These are phyloP conservation scores for Pistacia vera DNA, from an alignment of 345 rosid genomes.

Conservation along the genomic window DNA sequence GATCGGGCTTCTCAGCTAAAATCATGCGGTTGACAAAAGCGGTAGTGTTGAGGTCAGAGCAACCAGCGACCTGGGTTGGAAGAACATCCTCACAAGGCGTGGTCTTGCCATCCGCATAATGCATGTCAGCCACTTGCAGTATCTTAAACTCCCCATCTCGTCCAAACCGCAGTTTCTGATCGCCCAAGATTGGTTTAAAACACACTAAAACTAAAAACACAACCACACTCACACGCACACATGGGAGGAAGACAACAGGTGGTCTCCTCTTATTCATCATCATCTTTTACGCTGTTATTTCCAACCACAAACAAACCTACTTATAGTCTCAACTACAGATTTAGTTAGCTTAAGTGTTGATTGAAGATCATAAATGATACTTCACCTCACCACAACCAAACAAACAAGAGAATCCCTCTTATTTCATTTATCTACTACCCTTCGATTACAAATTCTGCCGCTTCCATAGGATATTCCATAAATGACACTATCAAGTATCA, in stretches of 20 bases:
- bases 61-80: conserved; percentile 44
- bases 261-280: neutral
- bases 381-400: no score
- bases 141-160: conserved; percentile 70
- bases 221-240: neutral
- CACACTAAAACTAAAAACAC: conserved; percentile 23
- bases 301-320: neutral
- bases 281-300: neutral
- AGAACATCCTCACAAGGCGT: conserved; percentile 59
- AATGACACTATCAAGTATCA: no score
- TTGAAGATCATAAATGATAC: no score
- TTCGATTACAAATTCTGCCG: no score
- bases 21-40: conserved; percentile 74
- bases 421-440: no score
- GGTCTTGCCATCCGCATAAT: conserved; percentile 68
- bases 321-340: no score
- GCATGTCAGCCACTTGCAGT: conserved; percentile 95
- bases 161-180: conserved; percentile 51
- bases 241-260: conserved; percentile 9
- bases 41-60: conserved; percentile 91
- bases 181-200: conserved; percentile 21
- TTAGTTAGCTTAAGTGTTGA: no score
- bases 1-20: conserved; percentile 74
- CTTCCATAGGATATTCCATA: no score
- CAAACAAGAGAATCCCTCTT: no score